Evolutionary conservation across 192 early-diverging fungal genomes (phyloP).

Genomic region (Entomortierella beljakovae): DNA sequence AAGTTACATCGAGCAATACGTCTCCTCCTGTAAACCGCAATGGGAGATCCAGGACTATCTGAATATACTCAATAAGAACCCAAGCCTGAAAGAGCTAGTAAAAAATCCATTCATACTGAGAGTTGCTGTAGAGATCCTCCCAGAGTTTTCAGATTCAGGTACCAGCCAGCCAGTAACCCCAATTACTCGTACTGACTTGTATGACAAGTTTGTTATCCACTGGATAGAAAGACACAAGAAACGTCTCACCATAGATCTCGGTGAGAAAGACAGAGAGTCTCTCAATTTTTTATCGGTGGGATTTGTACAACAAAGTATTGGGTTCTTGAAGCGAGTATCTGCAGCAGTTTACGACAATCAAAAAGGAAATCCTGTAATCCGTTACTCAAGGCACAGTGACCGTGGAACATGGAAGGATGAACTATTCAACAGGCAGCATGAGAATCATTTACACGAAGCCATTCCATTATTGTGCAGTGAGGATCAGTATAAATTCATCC

Average conservation of each 20-base stretch:
- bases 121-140: neutral
- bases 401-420: neutral
- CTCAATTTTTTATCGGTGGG: neutral
- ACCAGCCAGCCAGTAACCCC: neutral
- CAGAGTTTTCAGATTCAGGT: neutral
- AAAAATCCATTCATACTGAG: constrained; percentile 5
- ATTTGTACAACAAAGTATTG: neutral
- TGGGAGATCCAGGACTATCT: neutral
- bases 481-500: neutral
- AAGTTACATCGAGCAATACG: neutral
- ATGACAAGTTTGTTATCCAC: neutral
- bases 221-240: constrained; percentile 6
- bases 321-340: neutral
- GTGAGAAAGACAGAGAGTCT: neutral
- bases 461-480: neutral
- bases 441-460: neutral
- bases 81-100: neutral
- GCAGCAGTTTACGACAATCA: neutral
- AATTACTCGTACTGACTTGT: neutral
- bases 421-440: no score
- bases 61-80: neutral
- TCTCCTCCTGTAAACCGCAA: neutral
- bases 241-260: neutral
- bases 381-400: neutral
- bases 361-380: neutral